Base-by-base conservation (phyloP, 805 yeast species). In the Barnettozyma vustinii region DNA sequence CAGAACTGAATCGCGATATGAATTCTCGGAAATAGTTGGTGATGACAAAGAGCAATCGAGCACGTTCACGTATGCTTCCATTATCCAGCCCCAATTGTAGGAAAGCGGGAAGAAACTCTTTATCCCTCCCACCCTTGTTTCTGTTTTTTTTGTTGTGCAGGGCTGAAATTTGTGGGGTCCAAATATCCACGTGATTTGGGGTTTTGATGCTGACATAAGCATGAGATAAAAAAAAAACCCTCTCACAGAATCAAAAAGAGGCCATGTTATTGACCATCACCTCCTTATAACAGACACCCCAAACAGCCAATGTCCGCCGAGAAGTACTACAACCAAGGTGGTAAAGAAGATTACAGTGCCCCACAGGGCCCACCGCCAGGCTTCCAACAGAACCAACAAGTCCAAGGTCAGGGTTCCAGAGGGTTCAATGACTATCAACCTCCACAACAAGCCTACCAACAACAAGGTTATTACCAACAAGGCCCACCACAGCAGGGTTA, bases 401-500 rank as follows among this genome's bases (percentile, higher is more conserved):
- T 25, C 19, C 15, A 20, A 43, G 43, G 32, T 20, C 39, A 36
- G 39, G 45, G 27, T 18, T 40, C 18, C 37, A 56, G 60, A 40
- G 62, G 60, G 12, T 56, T 57, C 50, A 42, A 45, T 26, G 58
- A 56, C 46, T 57, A 59, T 44, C 32, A 43, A 25, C 60, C 55
- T 57, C 59, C 40, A 33, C 57, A 51, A 45, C 52, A 35, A 46
- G 53, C 45, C 15, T 43, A 47, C n/a, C 33, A 30, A 13, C 49
- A 50, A 16, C 55, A 52, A 30, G 56, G 53, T 8, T 52, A 52
- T 65, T 64, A 73, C 58, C 65, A 68, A 53, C 63, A 59, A 58
- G 58, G 63, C 64, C 52, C 63, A 54, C 60, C 69, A 63, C 66
- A 75, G 72, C 54, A 74, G 62, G 66, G 66, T 67, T 56, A 68